phyloP scores from a whole-genome alignment of 2,329 filamentous ascomycete species.

The Elsinoe australis region DNA sequence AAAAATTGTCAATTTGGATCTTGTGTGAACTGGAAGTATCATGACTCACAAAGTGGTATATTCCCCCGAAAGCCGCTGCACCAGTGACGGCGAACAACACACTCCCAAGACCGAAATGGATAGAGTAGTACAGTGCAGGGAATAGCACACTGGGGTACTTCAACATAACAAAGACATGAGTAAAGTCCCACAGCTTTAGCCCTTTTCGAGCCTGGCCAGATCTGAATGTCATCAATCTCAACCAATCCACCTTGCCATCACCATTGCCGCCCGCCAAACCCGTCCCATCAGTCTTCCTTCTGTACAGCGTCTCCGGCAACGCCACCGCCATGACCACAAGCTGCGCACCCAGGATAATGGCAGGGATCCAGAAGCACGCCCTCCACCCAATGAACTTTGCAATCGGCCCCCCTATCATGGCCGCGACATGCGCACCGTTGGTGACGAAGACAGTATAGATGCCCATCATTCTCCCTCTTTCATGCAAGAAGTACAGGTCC shows the following conservation, averaged over 20 bases:
- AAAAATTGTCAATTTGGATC: not conserved
- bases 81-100: slow-evolving; percentile 27
- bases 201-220: slow-evolving; percentile 16
- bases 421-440: slow-evolving; percentile 25
- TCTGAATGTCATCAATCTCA: slow-evolving; percentile 19
- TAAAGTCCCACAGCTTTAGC: slow-evolving; percentile 23
- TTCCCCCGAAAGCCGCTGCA: slow-evolving; percentile 21
- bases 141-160: slow-evolving; percentile 25
- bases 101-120: slow-evolving; percentile 25
- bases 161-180: slow-evolving; percentile 25
- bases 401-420: slow-evolving; percentile 23
- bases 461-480: slow-evolving; percentile 21
- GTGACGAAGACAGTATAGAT: slow-evolving; percentile 29
- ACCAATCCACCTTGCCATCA: slow-evolving; percentile 6
- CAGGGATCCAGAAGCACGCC: slow-evolving; percentile 25
- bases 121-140: slow-evolving; percentile 25
- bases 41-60: slow-evolving; percentile 23
- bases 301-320: slow-evolving; percentile 27
- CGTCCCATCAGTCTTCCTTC: too few relatives aligned
- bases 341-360: slow-evolving; percentile 23
- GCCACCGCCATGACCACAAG: slow-evolving; percentile 24
- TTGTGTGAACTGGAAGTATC: too few relatives aligned
- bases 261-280: too few relatives aligned
- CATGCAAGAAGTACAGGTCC: slow-evolving; percentile 23
- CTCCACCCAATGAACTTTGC: slow-evolving; percentile 23